Conservation (phyloP, 177 flowering plant genomes). For the Telopea speciosissima region DNA sequence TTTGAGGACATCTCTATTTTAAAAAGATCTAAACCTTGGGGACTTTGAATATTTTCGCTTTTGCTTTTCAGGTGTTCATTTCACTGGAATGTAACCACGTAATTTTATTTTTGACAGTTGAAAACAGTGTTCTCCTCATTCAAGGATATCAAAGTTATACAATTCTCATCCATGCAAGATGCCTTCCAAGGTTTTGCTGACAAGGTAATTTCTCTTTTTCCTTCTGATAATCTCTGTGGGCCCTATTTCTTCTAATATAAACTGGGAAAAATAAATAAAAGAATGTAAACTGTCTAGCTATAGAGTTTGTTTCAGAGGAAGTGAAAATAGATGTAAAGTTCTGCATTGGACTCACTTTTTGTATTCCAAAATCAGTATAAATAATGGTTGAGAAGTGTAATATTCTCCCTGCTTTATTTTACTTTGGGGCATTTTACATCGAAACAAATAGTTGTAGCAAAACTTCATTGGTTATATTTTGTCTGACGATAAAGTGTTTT, state of each 20-base stretch:
- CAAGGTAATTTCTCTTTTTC: conserved; percentile 44
- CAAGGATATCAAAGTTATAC: conserved; percentile 80
- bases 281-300: too few species aligned
- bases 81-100: background rate
- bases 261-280: too few species aligned
- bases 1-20: too few species aligned
- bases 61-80: background rate
- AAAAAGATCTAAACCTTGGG: too few species aligned
- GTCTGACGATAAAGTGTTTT: conserved; percentile 6
- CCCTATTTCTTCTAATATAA: too few species aligned
- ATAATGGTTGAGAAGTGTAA: too few species aligned
- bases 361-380: too few species aligned
- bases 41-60: too few species aligned
- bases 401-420: background rate
- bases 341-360: too few species aligned
- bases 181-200: conserved; percentile 76
- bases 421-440: background rate
- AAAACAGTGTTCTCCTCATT: conserved; percentile 56
- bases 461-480: background rate
- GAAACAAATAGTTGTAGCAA: too few species aligned
- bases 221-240: background rate
- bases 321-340: too few species aligned
- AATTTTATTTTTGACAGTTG: conserved; percentile 37
- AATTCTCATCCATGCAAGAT: conserved; percentile 87
- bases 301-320: too few species aligned